These are phyloP conservation scores for Globisporangium paddicum DNA, from an alignment of 352 stramenopile species.

Conservation along the genomic window DNA sequence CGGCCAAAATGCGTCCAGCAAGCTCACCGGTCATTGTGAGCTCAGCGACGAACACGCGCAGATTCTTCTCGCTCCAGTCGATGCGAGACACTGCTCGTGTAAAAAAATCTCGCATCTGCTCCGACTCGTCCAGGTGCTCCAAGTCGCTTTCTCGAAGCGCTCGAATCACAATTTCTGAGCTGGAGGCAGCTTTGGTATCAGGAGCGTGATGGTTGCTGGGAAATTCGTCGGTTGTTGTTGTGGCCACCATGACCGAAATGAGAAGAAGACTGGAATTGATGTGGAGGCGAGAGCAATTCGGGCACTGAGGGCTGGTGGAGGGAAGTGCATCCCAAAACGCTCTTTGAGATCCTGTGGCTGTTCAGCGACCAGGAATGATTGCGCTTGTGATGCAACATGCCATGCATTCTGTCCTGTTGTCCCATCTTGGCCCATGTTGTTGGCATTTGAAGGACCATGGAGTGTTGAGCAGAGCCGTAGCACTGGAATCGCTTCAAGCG, in stretches of 20 bases:
- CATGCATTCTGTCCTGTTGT: neutral
- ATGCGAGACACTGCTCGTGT: conserved; percentile 1
- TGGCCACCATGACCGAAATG: neutral
- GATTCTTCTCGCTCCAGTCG: conserved; percentile 21
- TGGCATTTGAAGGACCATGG: no score
- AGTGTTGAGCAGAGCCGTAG: no score
- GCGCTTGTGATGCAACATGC: neutral
- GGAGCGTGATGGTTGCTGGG: neutral
- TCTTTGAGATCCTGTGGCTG: no score
- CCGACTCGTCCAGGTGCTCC: neutral
- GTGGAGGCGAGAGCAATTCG: neutral
- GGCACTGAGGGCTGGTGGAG: neutral
- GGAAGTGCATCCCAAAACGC: no score
- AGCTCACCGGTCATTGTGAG: neutral
- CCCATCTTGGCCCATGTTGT: neutral
- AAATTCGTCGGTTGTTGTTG: no score
- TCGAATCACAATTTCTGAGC: neutral
- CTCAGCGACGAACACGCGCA: conserved; percentile 27
- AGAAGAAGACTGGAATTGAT: neutral
- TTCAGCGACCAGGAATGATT: neutral
- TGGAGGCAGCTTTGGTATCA: neutral
- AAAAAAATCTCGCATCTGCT: neutral
- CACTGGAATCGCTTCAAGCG: no score
- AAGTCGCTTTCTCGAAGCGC: conserved; percentile 5
- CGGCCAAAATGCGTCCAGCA: conserved; percentile 6